Percentiles rank a stretch among this genome's conserved stretches.
phyloP scores from a whole-genome alignment of 805 yeast species.

The Barnettozyma salicaria region DNA sequence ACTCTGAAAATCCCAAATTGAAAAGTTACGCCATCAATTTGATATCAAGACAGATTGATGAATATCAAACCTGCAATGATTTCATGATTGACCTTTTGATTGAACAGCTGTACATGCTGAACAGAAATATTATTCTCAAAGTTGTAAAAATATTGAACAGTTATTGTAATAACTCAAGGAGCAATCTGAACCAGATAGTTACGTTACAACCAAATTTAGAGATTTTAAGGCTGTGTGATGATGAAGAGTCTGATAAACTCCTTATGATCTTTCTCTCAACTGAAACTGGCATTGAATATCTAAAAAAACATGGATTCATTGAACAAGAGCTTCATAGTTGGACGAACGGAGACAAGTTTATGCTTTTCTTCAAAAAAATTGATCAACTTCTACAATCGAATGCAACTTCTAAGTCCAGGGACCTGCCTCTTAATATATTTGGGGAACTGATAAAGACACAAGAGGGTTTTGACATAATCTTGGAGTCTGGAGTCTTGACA shows the following conservation, averaged over 20 bases:
- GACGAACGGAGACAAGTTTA: slow-evolving; percentile 42
- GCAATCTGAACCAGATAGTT: slow-evolving; percentile 46
- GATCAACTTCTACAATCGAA: slow-evolving; percentile 34
- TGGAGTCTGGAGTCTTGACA: slow-evolving; percentile 42
- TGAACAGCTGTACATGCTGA: slow-evolving; percentile 64
- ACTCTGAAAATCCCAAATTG: slow-evolving; percentile 44
- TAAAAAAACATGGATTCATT: slow-evolving; percentile 53
- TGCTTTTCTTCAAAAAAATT: slow-evolving; percentile 41
- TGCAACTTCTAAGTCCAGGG: slow-evolving; percentile 14
- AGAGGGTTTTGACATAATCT: slow-evolving; percentile 66
- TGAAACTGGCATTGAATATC: slow-evolving; percentile 61
- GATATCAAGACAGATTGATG: slow-evolving; percentile 37
- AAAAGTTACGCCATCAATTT: slow-evolving; percentile 52
- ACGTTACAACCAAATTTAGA: slow-evolving; percentile 48
- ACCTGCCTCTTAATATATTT: slow-evolving; percentile 63
- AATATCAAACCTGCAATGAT: slow-evolving; percentile 31
- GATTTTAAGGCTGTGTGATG: slow-evolving; percentile 13
- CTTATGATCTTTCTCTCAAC: slow-evolving; percentile 59
- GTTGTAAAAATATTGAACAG: slow-evolving; percentile 52
- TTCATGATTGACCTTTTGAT: slow-evolving; percentile 48
- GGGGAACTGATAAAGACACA: slow-evolving; percentile 74
- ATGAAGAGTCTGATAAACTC: slow-evolving; percentile 41
- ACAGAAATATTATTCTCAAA: slow-evolving; percentile 44
- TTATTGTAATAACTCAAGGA: slow-evolving; percentile 45
- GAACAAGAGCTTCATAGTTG: slow-evolving; percentile 63